Percentiles rank a stretch among this genome's conserved stretches.
phyloP scores from a whole-genome alignment of 108 stramenopile species.

The Conticribra guillardii region DNA sequence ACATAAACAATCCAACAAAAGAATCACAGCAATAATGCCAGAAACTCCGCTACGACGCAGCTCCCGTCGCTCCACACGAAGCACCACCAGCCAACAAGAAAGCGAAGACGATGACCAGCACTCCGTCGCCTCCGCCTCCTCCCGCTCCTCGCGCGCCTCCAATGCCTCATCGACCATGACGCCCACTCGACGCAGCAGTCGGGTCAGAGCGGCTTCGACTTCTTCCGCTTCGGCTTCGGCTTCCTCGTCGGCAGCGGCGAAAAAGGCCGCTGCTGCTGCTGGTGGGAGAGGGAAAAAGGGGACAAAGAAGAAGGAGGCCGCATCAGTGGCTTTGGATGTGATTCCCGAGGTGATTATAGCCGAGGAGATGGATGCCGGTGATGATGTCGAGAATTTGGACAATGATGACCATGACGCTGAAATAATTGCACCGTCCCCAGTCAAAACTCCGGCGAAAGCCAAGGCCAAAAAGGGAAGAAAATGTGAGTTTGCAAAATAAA shows the following conservation, averaged over 20 bases:
- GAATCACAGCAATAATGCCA: too few species aligned
- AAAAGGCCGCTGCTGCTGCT: too few species aligned
- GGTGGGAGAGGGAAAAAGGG: too few species aligned
- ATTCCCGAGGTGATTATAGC: constrained; percentile 30
- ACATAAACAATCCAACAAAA: too few species aligned
- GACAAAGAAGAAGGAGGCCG: neutral
- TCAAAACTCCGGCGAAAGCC: neutral
- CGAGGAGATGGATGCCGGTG: neutral
- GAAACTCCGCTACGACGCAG: too few species aligned
- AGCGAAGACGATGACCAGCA: too few species aligned
- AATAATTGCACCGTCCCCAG: neutral
- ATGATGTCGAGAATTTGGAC: neutral
- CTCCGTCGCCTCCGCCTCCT: too few species aligned
- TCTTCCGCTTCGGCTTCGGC: neutral
- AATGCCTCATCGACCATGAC: constrained; percentile 2
- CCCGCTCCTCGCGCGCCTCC: too few species aligned
- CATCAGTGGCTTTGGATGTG: constrained; percentile 8
- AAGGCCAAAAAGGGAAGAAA: neutral
- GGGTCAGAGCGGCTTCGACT: neutral
- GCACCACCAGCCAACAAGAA: too few species aligned
- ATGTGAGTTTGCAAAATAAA: neutral
- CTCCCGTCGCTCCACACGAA: too few species aligned
- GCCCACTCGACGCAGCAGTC: neutral
- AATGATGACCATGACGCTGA: neutral
- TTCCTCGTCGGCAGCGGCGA: too few species aligned